Evolutionary conservation across 106 monocot species (phyloP), one percentile per base, ranked within the genome.

Genomic region (Triglochin maritima): DNA sequence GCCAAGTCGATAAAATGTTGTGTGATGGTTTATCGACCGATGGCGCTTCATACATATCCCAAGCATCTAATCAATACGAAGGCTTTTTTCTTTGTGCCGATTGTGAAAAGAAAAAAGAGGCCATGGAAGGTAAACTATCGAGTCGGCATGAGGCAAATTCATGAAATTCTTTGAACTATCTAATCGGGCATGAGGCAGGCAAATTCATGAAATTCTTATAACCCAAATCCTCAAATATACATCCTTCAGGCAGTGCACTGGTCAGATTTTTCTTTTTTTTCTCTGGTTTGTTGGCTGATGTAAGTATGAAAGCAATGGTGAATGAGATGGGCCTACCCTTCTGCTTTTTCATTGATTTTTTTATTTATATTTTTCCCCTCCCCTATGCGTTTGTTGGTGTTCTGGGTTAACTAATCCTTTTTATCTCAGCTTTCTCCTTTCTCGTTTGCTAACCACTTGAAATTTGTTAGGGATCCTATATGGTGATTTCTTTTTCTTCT

Each of bases 31-130:
- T 66, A 11, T 50, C 63, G 4, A 53, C 60, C 46, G 57, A 49
- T 49, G 42, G 61, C 5, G 63, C 60, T 7, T 47, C 66, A 15
- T 78, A 17, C 64, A 29, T 65, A 12, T 69, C 76, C 7, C 73
- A 75, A 42, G 9, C 79, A 51, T 73, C 78, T 17, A 86, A 78
- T 44, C 53, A 65, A 63, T 67, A 47, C 62, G 83, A 76, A 5
- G 83, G 80, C 4, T 87, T 83, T 41, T 87, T 83, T 72, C 87
- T 95, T 53, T 95, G 95, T 57, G 57, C 68, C 7, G 82, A 70
- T 6, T 88, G 88, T 49, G 44, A 66, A 71, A 74, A 57, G 63
- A 88, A 88, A 66, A 88, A 88, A 74, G 88, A 88, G n/a, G 88
- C 88, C 17, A 88, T 88, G 88, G 88, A 95, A 79, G 88, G 88